Evolutionary conservation across 306 rosid genomes (phyloP), one percentile per base, ranked within the genome.

Genomic region (Crotalaria pallida): DNA sequence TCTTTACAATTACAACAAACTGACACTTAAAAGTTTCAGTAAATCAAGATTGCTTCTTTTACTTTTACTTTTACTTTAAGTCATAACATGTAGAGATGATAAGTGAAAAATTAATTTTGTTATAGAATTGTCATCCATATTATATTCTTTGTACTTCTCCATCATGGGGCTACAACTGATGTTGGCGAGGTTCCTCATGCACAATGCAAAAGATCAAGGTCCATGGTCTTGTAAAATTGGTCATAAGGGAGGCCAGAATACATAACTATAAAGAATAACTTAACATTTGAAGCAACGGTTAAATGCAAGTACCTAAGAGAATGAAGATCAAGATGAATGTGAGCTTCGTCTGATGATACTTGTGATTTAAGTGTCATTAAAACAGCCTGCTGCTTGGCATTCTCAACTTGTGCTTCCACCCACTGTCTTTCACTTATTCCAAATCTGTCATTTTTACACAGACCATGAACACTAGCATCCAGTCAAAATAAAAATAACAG

Each of bases 341-440:
- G 97, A n/a, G 97, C 96, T 82, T 94, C 99, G 75, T 94, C 99
- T 10, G 96, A 84, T 52, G 95, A 84, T 56, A 94, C 89, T 86
- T 94, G 99, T 15, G 99, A 83, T 83, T 85, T 90, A 73, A 94
- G 95, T 31, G 84, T 85, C 83, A 69, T 71, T 75, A 94, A 77
- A 81, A 91, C 86, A 26, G 99, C 97, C 82, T 94, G 97, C 73
- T 94, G 97, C 83, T 86, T 91, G 69, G 97, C 92, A 77, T 91
- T 94, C 80, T 94, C 95, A 76, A 94, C 99, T 83, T 94, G 98
- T 10, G 97, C 96, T 82, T 91, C 99, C 45, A 94, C 99, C 99
- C 99, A 94, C 58, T 94, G 99, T 73, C 96, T 85, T 84, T 94
- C 99, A 84, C 99, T 94, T 62, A 92, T 86, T 84, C 99, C 99